These are phyloP conservation scores for Cordyceps cicadae DNA, from an alignment of 2,329 filamentous ascomycete species.

Conservation along the genomic window DNA sequence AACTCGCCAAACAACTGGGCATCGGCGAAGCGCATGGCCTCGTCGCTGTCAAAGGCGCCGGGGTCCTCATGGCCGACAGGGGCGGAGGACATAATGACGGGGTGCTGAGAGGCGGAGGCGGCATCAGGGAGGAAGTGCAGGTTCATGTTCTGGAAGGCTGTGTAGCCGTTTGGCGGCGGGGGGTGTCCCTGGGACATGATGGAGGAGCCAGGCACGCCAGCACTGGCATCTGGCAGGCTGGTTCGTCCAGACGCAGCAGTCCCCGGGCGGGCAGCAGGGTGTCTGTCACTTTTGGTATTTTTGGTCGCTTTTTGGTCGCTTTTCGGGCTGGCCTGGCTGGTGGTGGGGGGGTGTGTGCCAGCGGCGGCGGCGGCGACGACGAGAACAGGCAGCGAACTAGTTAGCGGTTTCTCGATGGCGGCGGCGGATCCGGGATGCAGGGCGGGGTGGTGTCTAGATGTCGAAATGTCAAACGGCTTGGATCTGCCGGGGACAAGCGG, in stretches of 20 bases:
- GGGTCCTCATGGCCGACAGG: not conserved
- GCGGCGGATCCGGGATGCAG: not conserved
- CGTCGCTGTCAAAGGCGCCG: not conserved
- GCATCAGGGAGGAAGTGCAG: conserved; percentile 5
- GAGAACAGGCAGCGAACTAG: not conserved
- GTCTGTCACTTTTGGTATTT: not conserved
- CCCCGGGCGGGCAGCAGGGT: not conserved
- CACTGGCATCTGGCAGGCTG: conserved; percentile 4
- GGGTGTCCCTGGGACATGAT: conserved; percentile 10
- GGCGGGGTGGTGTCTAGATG: not conserved
- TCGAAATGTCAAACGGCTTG: not conserved
- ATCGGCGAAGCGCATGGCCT: conserved; percentile 6
- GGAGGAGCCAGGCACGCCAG: not conserved
- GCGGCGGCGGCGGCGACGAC: not conserved
- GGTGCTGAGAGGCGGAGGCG: conserved; percentile 3
- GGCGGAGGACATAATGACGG: not conserved
- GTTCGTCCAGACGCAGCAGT: not conserved
- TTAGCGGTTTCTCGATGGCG: not conserved
- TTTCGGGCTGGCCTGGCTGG: not conserved
- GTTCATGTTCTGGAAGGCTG: conserved; percentile 3
- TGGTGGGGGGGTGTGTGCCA: not conserved
- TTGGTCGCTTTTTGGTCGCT: not conserved
- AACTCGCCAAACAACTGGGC: conserved; percentile 6
- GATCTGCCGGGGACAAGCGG: not conserved
- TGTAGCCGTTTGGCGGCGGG: conserved; percentile 1